Conservation (phyloP, 106 monocot genomes). For the Amphibolis antarctica region DNA sequence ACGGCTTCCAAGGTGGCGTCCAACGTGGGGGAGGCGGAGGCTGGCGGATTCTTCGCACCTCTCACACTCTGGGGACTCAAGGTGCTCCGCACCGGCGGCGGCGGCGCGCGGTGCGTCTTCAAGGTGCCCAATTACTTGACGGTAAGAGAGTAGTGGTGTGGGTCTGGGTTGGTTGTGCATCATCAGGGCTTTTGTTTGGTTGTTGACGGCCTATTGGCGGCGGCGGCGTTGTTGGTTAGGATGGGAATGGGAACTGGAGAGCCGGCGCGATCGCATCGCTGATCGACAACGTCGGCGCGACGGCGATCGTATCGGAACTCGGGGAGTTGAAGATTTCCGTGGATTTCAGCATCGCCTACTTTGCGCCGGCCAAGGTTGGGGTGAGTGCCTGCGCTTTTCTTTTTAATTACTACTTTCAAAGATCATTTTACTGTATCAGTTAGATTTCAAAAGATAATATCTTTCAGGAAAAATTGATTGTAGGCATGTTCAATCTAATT, state of each 20-base stretch:
- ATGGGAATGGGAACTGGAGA: conserved; percentile 10
- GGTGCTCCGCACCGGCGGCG: conserved; percentile 1
- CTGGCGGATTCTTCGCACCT: background rate
- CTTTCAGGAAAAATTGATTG: too few species aligned
- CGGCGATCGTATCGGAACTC: background rate
- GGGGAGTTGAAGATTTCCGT: conserved; percentile 8
- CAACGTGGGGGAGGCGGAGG: background rate
- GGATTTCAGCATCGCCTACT: conserved; percentile 14
- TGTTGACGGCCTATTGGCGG: background rate
- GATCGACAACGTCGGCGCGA: conserved; percentile 11
- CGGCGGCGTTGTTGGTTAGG: background rate
- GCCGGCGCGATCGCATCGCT: conserved; percentile 9
- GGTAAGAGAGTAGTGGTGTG: background rate
- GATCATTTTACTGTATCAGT: too few species aligned
- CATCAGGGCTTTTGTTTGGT: background rate
- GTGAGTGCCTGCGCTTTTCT: background rate
- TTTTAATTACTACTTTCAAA: too few species aligned
- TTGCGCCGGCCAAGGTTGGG: conserved; percentile 2
- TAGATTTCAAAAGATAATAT: too few species aligned
- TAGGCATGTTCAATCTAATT: too few species aligned
- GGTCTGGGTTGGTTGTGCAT: background rate
- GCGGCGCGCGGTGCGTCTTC: conserved; percentile 2
- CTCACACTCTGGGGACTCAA: conserved; percentile 4
- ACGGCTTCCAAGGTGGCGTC: background rate
- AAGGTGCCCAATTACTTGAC: conserved; percentile 5